phyloP scores from a whole-genome alignment of 208 protist species.

The Angomonas ambiguus region DNA sequence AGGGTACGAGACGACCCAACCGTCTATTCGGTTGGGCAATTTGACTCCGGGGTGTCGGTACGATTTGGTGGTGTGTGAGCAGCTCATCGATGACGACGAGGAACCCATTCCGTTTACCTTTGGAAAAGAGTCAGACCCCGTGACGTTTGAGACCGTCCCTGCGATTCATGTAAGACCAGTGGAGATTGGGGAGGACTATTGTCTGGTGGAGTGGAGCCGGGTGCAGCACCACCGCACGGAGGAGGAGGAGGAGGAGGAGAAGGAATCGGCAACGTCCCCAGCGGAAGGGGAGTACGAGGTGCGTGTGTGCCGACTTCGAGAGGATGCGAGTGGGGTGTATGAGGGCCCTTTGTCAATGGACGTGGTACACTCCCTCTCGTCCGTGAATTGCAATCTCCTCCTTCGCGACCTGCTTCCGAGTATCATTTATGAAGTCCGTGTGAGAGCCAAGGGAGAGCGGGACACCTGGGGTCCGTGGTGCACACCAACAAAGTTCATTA shows the following conservation, averaged over 20 bases:
- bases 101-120: constrained; percentile 43
- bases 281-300: constrained; percentile 52
- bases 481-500: constrained; percentile 69
- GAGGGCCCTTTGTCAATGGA: constrained; percentile 56
- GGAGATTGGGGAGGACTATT: constrained; percentile 91
- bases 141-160: constrained; percentile 67
- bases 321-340: constrained; percentile 43
- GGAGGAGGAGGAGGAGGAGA: neutral
- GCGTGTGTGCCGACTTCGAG: constrained; percentile 53
- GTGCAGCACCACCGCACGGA: constrained; percentile 20
- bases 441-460: constrained; percentile 63
- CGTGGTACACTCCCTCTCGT: constrained; percentile 40
- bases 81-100: constrained; percentile 58
- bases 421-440: constrained; percentile 81
- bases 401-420: constrained; percentile 67
- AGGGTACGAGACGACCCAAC: constrained; percentile 89
- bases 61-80: constrained; percentile 74
- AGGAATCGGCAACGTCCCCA: neutral
- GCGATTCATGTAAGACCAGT: constrained; percentile 61
- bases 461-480: constrained; percentile 89
- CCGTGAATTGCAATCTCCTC: constrained; percentile 42
- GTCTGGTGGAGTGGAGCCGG: constrained; percentile 76
- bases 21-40: constrained; percentile 72
- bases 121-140: constrained; percentile 51
- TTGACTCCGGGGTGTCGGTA: constrained; percentile 80